Evolutionary conservation across 139 green algal genomes (phyloP).

Genomic region (Chlorella sp.): DNA sequence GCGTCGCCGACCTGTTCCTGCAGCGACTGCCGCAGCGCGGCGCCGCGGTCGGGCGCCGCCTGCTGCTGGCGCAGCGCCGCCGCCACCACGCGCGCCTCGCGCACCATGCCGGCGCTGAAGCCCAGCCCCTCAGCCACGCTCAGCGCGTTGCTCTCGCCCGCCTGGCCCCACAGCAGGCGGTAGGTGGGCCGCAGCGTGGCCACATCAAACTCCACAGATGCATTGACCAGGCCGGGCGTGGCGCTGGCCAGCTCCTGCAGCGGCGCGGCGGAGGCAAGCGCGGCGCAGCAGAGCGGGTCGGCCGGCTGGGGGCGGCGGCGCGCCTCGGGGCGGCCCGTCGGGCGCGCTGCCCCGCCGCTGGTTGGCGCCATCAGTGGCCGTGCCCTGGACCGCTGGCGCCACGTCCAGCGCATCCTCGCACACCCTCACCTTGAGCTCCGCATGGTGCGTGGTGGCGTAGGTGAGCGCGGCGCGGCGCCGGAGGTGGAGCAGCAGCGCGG

Average conservation of each 20-base stretch:
- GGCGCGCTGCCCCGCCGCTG: too few relatives aligned
- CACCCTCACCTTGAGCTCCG: slow-evolving; percentile 59
- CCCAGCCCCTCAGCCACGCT: slow-evolving; percentile 58
- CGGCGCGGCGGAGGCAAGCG: too few relatives aligned
- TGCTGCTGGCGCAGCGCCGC: slow-evolving; percentile 11
- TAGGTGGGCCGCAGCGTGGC: slow-evolving; percentile 67
- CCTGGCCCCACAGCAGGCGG: slow-evolving; percentile 56
- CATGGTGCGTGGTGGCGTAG: slow-evolving; percentile 67
- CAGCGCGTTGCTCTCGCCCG: slow-evolving; percentile 58
- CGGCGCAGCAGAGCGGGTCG: neutral
- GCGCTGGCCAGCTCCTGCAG: slow-evolving; percentile 30
- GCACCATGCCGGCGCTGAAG: slow-evolving; percentile 54
- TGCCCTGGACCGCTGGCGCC: too few relatives aligned
- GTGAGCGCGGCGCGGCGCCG: slow-evolving; percentile 50
- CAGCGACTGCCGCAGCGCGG: slow-evolving; percentile 38
- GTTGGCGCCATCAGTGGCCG: too few relatives aligned
- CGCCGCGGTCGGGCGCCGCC: neutral
- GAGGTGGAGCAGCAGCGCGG: slow-evolving; percentile 57
- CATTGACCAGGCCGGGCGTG: slow-evolving; percentile 51
- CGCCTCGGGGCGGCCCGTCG: too few relatives aligned
- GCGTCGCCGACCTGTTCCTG: slow-evolving; percentile 28
- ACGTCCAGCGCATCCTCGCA: too few relatives aligned
- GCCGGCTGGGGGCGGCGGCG: too few relatives aligned
- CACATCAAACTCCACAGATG: slow-evolving; percentile 66
- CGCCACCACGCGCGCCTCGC: slow-evolving; percentile 42